Conservation (phyloP, 176 grass and related monocot species). For the Rhynchospora tenuis region DNA sequence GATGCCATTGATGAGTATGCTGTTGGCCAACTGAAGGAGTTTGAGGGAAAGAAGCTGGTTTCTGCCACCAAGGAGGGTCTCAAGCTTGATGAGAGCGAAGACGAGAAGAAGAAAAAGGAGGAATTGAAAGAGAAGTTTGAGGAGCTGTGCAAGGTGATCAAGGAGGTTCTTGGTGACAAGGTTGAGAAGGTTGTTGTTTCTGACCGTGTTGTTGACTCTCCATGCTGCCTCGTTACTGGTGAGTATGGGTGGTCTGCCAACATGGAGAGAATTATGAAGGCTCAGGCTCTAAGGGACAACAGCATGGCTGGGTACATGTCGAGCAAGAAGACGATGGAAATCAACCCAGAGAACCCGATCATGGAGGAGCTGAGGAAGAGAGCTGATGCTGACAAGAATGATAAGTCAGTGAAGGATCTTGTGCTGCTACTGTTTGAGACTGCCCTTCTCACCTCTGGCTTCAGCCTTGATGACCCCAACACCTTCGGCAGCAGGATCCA, state of each 20-base stretch:
- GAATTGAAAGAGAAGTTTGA: constrained; percentile 85
- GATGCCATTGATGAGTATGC: constrained; percentile 92
- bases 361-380: constrained; percentile 94
- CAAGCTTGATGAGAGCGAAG: constrained; percentile 87
- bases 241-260: constrained; percentile 97
- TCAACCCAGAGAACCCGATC: constrained; percentile 89
- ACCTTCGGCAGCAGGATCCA: constrained; percentile 96
- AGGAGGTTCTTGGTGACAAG: constrained; percentile 90
- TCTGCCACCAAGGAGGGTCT: constrained; percentile 98
- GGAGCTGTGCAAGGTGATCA: constrained; percentile 91
- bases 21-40: constrained; percentile 92
- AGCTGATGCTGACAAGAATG: constrained; percentile 80
- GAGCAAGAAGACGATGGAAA: constrained; percentile 96
- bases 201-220: constrained; percentile 85
- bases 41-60: constrained; percentile 90
- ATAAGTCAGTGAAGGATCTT: constrained; percentile 95
- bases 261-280: constrained; percentile 99
- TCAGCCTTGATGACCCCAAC: constrained; percentile 95
- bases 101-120: constrained; percentile 85
- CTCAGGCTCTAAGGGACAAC: constrained; percentile 77
- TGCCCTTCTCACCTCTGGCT: constrained; percentile 80
- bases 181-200: constrained; percentile 87
- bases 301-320: constrained; percentile 98
- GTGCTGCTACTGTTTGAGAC: constrained; percentile 87
- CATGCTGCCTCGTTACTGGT: constrained; percentile 87